Conservation (phyloP, 345 rosid species). For the Orychophragmus violaceus region DNA sequence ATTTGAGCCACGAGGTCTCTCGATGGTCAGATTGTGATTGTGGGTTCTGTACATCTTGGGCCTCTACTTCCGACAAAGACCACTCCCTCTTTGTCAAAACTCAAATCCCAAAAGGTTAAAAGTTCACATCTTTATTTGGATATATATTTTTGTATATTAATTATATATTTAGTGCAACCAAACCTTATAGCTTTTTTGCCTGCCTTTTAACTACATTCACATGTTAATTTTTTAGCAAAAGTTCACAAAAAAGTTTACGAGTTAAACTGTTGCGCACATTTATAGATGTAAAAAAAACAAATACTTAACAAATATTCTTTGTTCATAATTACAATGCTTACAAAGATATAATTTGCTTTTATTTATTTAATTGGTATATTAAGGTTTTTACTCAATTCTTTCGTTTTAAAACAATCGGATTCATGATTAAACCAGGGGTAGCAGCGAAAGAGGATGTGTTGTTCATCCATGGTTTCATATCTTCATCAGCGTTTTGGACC, state of each 20-base stretch:
- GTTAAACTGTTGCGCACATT: not conserved
- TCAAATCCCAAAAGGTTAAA: constrained; percentile 50
- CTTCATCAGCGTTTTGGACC: constrained; percentile 94
- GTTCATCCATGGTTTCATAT: constrained; percentile 98
- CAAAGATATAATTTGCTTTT: not conserved
- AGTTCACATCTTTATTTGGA: not conserved
- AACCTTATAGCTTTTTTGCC: not conserved
- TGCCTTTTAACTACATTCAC: not conserved
- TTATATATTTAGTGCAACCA: not conserved
- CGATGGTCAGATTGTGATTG: constrained; percentile 98
- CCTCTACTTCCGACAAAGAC: constrained; percentile 36
- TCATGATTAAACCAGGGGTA: constrained; percentile 2
- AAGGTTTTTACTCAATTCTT: not conserved
- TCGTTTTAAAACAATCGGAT: not conserved
- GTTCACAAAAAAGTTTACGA: too few relatives aligned
- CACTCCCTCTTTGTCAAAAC: constrained; percentile 67
- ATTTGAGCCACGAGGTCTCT: constrained; percentile 27
- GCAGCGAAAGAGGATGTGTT: constrained; percentile 63
- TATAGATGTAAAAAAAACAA: not conserved
- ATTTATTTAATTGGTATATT: not conserved
- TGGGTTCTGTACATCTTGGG: constrained; percentile 65
- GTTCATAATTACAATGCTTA: not conserved
- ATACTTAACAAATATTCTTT: not conserved
- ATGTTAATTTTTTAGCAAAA: not conserved
- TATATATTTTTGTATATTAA: not conserved